Evolutionary conservation across 164 flowering plant species (phyloP), one percentile per base, ranked within the genome.

Genomic region (Vitis cinerea): DNA sequence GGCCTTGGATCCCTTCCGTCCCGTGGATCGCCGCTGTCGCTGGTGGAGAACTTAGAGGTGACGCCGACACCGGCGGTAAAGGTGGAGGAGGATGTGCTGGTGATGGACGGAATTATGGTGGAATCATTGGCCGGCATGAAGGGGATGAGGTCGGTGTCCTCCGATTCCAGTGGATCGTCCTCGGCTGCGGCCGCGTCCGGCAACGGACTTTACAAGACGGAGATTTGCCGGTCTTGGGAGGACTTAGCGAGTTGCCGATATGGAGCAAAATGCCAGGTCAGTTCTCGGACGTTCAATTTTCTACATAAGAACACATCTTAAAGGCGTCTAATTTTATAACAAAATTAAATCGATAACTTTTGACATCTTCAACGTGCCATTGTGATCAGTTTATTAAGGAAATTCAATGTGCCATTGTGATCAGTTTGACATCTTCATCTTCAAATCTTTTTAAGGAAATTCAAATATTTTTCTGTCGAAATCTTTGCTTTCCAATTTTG

Each of bases 41-140:
- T 4, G 55, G 9, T 68, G 27, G 44, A 56, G 57, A 23, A 59
- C 44, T 6, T 37, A 10, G 52, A 13, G 50, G 52, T 19, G 44
- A 49, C 60, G 50, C 56, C 44, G 44, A 37, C 44, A 37, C 44
- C 44, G 44, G 44, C 61, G 54, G 65, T 74, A 55, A 75, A 72
- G 69, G 75, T 67, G 47, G 84, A 77, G 59, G 94, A 87, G 68
- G 91, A 83, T 8, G 87, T 86, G 61, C 70, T 86, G 10, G 89
- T 87, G 27, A 81, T 89, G 85, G 94, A 89, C 31, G 90, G 78
- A 9, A 65, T 84, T 76, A 74, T 72, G n/a, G 81, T 86, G 6
- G 72, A 47, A 6, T 71, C 72, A 55, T 2, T 53, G 11, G 6
- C 61, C 60, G 1, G 74, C 69, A 16, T 57, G 60, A 0, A 71